Percentiles rank a stretch among this genome's conserved stretches.
phyloP scores from a whole-genome alignment of 2,329 filamentous ascomycete genomes.

The Neonectria faginata region DNA sequence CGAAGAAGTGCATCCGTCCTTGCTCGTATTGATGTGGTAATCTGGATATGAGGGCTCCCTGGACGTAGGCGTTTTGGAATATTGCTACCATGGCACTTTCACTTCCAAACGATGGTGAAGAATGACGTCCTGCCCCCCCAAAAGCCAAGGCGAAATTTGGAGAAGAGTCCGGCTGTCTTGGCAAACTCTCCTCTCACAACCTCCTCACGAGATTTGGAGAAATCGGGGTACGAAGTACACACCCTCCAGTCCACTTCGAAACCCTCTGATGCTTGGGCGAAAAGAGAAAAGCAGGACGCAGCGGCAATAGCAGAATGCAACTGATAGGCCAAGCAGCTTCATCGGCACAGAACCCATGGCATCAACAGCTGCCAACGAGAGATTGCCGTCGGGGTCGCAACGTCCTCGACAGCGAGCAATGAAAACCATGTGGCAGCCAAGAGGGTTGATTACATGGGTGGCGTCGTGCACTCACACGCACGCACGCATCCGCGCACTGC shows the following conservation, averaged over 20 bases:
- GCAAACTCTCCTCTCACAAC: constrained; percentile 15
- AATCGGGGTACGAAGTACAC: constrained; percentile 4
- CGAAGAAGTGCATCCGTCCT: constrained; percentile 1
- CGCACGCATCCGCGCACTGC: constrained; percentile 11
- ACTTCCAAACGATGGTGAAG: not conserved
- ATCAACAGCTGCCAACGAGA: constrained; percentile 17
- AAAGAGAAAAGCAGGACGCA: not conserved
- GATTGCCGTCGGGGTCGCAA: constrained; percentile 16
- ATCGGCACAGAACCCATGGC: constrained; percentile 18
- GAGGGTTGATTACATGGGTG: constrained; percentile 25
- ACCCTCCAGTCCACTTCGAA: constrained; percentile 1
- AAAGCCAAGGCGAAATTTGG: constrained; percentile 28
- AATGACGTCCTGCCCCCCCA: constrained; percentile 31
- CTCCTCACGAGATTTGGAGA: constrained; percentile 40
- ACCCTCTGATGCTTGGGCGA: not conserved
- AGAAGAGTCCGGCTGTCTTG: constrained; percentile 22
- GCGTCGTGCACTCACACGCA: constrained; percentile 21
- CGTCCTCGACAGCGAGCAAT: not conserved
- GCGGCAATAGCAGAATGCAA: not conserved
- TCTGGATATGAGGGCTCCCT: constrained; percentile 8
- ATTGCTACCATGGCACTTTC: not conserved
- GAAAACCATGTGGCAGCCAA: constrained; percentile 27
- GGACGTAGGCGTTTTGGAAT: not conserved
- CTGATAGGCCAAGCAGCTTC: not conserved
- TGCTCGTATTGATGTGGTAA: not conserved